phyloP scores from a whole-genome alignment of 176 grass and related monocot genomes.

The Saccharum officinarum region DNA sequence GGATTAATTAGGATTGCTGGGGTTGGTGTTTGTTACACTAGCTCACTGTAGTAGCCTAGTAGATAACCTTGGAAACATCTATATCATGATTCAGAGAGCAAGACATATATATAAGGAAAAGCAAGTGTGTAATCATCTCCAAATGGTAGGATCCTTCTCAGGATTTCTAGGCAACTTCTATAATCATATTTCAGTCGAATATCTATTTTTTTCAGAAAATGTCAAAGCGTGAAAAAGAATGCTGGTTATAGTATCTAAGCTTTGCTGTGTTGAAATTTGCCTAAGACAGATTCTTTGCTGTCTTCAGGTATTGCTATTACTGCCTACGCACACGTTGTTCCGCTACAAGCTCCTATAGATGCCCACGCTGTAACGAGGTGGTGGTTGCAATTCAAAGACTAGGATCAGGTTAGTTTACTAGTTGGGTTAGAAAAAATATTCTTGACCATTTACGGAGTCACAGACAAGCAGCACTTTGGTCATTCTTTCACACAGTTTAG shows the following conservation, averaged over 20 bases:
- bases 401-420: conserved; percentile 48
- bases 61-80: neutral
- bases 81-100: neutral
- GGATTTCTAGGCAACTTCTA: neutral
- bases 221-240: neutral
- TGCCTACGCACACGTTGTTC: conserved; percentile 77
- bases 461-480: neutral
- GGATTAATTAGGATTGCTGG: neutral
- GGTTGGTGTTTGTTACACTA: neutral
- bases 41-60: neutral
- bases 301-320: conserved; percentile 93
- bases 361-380: conserved; percentile 63
- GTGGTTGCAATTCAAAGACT: conserved; percentile 79
- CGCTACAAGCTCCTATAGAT: conserved; percentile 61
- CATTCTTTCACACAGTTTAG: too few species aligned
- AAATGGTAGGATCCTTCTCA: neutral
- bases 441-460: neutral
- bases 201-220: neutral
- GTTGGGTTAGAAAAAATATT: neutral
- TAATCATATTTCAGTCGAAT: neutral
- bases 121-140: neutral
- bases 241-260: neutral
- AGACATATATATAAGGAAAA: neutral
- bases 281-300: neutral
- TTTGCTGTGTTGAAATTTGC: neutral